Conservation (phyloP, 192 early-diverging fungal species). For the Coemansia sp. region DNA sequence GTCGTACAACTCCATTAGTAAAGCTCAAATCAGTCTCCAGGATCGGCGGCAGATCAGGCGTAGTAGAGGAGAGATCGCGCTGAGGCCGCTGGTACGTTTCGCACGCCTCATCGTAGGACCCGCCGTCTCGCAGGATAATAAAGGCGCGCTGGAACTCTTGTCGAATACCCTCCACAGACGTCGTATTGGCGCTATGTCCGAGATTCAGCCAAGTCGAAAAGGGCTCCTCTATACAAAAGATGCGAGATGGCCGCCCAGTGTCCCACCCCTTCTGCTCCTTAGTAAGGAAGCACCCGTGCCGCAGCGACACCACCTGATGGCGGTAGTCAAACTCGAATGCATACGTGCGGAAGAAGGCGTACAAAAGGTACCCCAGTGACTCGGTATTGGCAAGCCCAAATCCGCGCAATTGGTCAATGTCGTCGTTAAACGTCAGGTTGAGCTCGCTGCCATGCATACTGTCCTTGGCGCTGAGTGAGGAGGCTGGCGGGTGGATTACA, state of each 20-base stretch:
- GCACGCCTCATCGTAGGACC: slow-evolving; percentile 41
- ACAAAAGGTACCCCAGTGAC: slow-evolving; percentile 75
- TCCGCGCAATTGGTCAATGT: slow-evolving; percentile 63
- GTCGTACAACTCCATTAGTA: neutral
- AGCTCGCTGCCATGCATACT: slow-evolving; percentile 39
- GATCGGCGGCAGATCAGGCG: neutral
- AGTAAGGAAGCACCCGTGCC: slow-evolving; percentile 73
- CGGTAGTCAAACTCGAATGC: slow-evolving; percentile 86
- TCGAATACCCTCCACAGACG: slow-evolving; percentile 73
- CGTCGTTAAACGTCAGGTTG: slow-evolving; percentile 74
- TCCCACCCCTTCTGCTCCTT: slow-evolving; percentile 91
- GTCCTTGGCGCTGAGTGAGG: slow-evolving; percentile 20
- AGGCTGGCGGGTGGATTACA: slow-evolving; percentile 62
- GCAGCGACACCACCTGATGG: slow-evolving; percentile 74
- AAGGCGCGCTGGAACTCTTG: slow-evolving; percentile 80
- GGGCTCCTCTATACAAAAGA: slow-evolving; percentile 92
- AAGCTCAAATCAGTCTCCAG: neutral
- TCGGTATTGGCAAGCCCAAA: slow-evolving; percentile 73
- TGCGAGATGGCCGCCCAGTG: slow-evolving; percentile 58
- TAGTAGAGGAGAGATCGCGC: neutral
- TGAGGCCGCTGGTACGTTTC: slow-evolving; percentile 45
- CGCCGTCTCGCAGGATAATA: slow-evolving; percentile 56
- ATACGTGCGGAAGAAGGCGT: slow-evolving; percentile 80
- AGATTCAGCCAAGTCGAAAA: slow-evolving; percentile 86
- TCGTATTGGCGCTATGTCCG: slow-evolving; percentile 83